A percentile compares a stretch with the other conserved stretches of the same genome.
These are phyloP conservation scores for Phytopythium boreale DNA, from an alignment of 352 stramenopile species.

Conservation along the genomic window DNA sequence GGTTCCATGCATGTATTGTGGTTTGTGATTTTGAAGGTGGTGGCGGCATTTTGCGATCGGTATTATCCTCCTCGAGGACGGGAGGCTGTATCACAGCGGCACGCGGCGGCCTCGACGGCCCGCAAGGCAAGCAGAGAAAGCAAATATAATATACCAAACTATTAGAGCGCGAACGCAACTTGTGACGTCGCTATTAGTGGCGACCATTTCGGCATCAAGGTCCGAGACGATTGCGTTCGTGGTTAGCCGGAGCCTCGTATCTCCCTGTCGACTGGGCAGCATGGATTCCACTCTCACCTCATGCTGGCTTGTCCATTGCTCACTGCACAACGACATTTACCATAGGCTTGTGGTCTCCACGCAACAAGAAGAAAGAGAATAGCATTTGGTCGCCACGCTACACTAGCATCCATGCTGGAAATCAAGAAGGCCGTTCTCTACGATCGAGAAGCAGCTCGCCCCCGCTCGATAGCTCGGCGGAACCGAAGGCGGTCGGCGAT, in stretches of 20 bases:
- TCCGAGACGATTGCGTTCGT: too few species aligned
- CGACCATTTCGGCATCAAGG: too few species aligned
- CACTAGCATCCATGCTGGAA: background rate
- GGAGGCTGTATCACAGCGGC: background rate
- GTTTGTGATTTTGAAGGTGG: background rate
- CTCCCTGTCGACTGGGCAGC: too few species aligned
- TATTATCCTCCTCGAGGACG: background rate
- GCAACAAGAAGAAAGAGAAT: background rate
- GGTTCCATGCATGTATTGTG: background rate
- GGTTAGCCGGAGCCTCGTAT: too few species aligned
- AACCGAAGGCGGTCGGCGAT: too few species aligned
- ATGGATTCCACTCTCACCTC: too few species aligned
- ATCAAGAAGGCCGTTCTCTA: background rate
- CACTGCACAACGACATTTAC: too few species aligned
- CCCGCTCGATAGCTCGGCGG: background rate
- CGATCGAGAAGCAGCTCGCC: slow-evolving; percentile 2
- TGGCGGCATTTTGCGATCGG: background rate
- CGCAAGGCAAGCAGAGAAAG: background rate
- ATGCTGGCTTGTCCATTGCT: too few species aligned
- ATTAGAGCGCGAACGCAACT: background rate
- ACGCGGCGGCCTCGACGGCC: background rate
- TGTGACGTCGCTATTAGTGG: background rate
- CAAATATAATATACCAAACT: slow-evolving; percentile 5
- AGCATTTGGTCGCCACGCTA: background rate
- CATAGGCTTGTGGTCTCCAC: too few species aligned